A percentile compares a stretch with the other conserved stretches of the same genome.
These are phyloP conservation scores for Lojkania enalia DNA, from an alignment of 2,329 filamentous ascomycete genomes.

Conservation along the genomic window DNA sequence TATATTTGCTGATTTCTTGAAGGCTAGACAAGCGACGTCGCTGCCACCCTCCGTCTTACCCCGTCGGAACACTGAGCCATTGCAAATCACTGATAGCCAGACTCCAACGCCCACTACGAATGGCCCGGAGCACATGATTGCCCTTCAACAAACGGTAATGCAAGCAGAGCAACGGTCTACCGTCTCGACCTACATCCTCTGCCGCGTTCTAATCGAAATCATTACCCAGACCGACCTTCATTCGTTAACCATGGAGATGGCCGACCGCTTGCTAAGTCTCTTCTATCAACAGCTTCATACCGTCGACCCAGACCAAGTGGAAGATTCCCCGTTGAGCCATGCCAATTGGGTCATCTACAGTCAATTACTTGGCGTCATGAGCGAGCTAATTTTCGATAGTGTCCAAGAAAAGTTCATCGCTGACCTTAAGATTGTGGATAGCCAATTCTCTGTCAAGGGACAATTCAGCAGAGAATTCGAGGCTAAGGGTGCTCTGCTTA, in stretches of 20 bases:
- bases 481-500: constrained; percentile 80
- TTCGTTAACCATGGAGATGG: constrained; percentile 86
- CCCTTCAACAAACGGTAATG: constrained; percentile 70
- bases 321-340: constrained; percentile 78
- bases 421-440: constrained; percentile 78
- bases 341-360: constrained; percentile 97
- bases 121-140: constrained; percentile 39
- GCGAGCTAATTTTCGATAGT: constrained; percentile 83
- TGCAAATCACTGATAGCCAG: constrained; percentile 32
- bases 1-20: constrained; percentile 21
- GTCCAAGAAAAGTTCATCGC: constrained; percentile 80
- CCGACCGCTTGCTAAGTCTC: constrained; percentile 89
- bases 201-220: constrained; percentile 89
- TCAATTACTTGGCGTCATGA: constrained; percentile 93
- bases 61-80: constrained; percentile 43
- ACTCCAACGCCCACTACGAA: constrained; percentile 29
- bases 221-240: constrained; percentile 85
- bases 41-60: constrained; percentile 31
- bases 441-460: constrained; percentile 73
- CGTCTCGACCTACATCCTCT: constrained; percentile 94
- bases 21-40: constrained; percentile 37
- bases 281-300: constrained; percentile 95
- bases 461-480: constrained; percentile 71
- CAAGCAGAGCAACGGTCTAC: constrained; percentile 88
- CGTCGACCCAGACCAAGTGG: constrained; percentile 79